A percentile compares a stretch with the other conserved stretches of the same genome.
Conservation (phyloP, 345 rosid species). For the rapeseed (Brassica napus) region Da-Ae NC_063439.1:2653501-2654000, state of each 20-base stretch:
- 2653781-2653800: conserved; percentile 19
- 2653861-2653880: conserved; percentile 52
- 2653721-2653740: conserved; percentile 12
- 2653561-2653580: conserved; percentile 19
- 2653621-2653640: conserved; percentile 25
- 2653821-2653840: conserved; percentile 68
- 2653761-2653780: conserved; percentile 15
- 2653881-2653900: background rate
- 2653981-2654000: background rate
- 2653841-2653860: conserved; percentile 88
- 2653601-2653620: conserved; percentile 32
- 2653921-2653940: background rate
- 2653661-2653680: conserved; percentile 10
- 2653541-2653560: conserved; percentile 20
- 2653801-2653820: conserved; percentile 30
- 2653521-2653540: conserved; percentile 30
- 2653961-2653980: background rate
- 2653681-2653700: conserved; percentile 13
- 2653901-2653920: background rate
- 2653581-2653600: conserved; percentile 26
- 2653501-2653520: conserved; percentile 22
- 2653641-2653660: conserved; percentile 9
- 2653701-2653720: conserved; percentile 24
- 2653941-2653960: background rate
- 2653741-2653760: conserved; percentile 6